Evolutionary conservation across 805 yeast species (phyloP).

Genomic region (Barnettozyma populi): DNA sequence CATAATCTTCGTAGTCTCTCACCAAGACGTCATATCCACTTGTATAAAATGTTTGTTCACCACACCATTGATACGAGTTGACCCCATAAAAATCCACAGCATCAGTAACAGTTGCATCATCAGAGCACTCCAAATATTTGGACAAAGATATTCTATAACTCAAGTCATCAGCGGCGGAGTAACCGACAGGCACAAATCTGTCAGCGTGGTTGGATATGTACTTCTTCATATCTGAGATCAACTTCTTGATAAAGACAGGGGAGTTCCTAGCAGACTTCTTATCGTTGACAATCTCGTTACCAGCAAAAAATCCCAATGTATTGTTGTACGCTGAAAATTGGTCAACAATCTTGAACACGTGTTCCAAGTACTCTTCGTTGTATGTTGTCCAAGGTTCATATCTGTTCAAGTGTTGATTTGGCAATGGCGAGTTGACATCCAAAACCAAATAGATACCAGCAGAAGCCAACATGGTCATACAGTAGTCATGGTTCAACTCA

Average conservation of each 20-base stretch:
- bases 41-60: conserved; percentile 72
- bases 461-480: conserved; percentile 86
- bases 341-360: conserved; percentile 72
- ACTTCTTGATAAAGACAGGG: conserved; percentile 72
- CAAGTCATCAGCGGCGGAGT: conserved; percentile 94
- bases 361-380: conserved; percentile 61
- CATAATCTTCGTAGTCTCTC: conserved; percentile 58
- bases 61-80: conserved; percentile 97
- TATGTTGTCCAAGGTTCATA: conserved; percentile 94
- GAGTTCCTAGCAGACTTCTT: conserved; percentile 59
- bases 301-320: conserved; percentile 87
- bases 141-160: conserved; percentile 71
- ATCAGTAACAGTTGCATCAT: conserved; percentile 37
- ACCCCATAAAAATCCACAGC: conserved; percentile 87
- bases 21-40: conserved; percentile 75
- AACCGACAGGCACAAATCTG: conserved; percentile 82
- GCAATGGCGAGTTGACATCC: conserved; percentile 86
- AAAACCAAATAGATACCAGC: conserved; percentile 90
- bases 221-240: conserved; percentile 73
- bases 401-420: conserved; percentile 54
- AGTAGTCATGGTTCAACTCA: conserved; percentile 72
- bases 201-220: conserved; percentile 56
- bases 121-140: conserved; percentile 72
- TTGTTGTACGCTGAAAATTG: conserved; percentile 82
- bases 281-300: conserved; percentile 87